phyloP scores from a whole-genome alignment of 352 stramenopile genomes.

The Globisporangium acanthophoron region DNA sequence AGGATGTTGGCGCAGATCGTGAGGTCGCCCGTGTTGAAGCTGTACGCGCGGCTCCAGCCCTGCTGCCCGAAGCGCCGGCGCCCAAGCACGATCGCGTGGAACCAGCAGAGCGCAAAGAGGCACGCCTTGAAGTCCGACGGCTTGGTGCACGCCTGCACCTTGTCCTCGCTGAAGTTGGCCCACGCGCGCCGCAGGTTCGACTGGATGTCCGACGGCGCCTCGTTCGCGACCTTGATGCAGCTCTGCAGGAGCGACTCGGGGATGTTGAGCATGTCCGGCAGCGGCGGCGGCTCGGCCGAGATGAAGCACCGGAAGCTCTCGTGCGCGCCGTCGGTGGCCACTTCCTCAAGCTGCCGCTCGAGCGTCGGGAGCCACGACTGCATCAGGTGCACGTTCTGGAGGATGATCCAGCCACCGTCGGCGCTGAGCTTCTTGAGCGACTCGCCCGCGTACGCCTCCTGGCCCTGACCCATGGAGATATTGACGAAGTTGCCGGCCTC shows the following conservation, averaged over 20 bases:
- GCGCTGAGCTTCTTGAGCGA: slow-evolving; percentile 89
- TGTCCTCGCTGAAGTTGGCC: slow-evolving; percentile 92
- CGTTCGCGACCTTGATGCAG: slow-evolving; percentile 95
- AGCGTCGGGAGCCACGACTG: slow-evolving; percentile 93
- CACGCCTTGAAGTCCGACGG: slow-evolving; percentile 91
- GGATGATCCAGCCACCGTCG: slow-evolving; percentile 93
- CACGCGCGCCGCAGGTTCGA: slow-evolving; percentile 92
- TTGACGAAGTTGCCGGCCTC: slow-evolving; percentile 96
- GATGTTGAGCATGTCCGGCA: slow-evolving; percentile 95
- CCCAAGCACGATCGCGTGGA: slow-evolving; percentile 94
- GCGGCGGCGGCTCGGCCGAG: slow-evolving; percentile 89
- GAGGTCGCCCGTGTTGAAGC: slow-evolving; percentile 94
- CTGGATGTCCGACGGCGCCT: slow-evolving; percentile 94
- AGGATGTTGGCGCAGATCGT: slow-evolving; percentile 95
- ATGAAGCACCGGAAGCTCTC: slow-evolving; percentile 96
- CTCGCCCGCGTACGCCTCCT: slow-evolving; percentile 91
- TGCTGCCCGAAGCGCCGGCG: slow-evolving; percentile 91
- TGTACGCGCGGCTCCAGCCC: slow-evolving; percentile 93
- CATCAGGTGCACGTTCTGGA: slow-evolving; percentile 96
- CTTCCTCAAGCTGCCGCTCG: slow-evolving; percentile 90
- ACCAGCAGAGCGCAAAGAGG: slow-evolving; percentile 94
- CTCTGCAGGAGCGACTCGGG: slow-evolving; percentile 94
- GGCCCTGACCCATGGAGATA: slow-evolving; percentile 91
- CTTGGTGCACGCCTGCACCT: slow-evolving; percentile 83
- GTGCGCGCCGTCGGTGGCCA: slow-evolving; percentile 85